Evolutionary conservation across 495 filamentous ascomycete species (phyloP).

Genomic region (Pseudotulostoma volvatum): DNA sequence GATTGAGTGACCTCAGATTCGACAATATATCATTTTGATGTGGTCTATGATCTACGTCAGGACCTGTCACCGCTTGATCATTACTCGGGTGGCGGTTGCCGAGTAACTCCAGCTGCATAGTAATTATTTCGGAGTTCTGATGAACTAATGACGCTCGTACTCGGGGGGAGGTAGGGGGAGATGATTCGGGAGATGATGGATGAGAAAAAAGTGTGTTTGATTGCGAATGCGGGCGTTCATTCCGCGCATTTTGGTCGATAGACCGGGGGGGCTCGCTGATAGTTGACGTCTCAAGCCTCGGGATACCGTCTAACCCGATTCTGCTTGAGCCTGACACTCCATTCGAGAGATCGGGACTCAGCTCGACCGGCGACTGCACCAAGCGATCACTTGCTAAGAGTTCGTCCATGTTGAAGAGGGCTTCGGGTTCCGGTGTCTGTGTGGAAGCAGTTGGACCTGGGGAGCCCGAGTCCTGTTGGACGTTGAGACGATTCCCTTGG

Average conservation of each 20-base stretch:
- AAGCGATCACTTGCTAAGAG: conserved; percentile 22
- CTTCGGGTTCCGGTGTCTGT: conserved; percentile 5
- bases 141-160: conserved; percentile 31
- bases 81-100: conserved; percentile 10
- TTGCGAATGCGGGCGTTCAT: conserved; percentile 12
- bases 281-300: neutral
- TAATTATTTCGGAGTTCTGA: conserved; percentile 31
- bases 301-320: conserved; percentile 8
- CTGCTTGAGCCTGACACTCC: conserved; percentile 16
- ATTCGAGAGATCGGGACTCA: conserved; percentile 19
- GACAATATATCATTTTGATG: conserved; percentile 5
- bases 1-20: conserved; percentile 17
- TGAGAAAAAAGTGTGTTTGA: conserved; percentile 29
- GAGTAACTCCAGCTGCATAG: conserved; percentile 31
- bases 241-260: neutral
- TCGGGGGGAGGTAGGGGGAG: conserved; percentile 29
- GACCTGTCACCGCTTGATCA: too few relatives aligned
- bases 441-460: conserved; percentile 4
- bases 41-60: too few relatives aligned
- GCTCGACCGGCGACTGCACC: conserved; percentile 24
- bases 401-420: conserved; percentile 11
- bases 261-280: neutral
- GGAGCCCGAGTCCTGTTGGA: conserved; percentile 1
- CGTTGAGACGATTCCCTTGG: neutral
- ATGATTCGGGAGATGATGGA: conserved; percentile 24